Base-by-base conservation (phyloP, 2,329 filamentous ascomycete species). In the Lasiodiplodia theobromae region DNA sequence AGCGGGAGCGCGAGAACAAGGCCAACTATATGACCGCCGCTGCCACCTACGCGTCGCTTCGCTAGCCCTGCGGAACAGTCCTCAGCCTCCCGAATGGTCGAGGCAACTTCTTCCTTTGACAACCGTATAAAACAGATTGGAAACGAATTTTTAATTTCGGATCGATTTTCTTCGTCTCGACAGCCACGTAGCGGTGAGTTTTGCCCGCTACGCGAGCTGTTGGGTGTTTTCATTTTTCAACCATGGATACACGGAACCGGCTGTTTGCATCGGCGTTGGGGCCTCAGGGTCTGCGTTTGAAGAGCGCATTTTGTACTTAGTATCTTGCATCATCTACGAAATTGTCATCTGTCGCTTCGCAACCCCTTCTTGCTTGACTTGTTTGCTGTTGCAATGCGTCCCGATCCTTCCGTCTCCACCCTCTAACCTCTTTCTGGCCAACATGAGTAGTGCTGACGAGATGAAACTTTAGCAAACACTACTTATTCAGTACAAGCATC, bases 31-130 rank as follows among this genome's bases (percentile, higher is more conserved):
- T 38, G 23, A 25, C 64, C n/a, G 64, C 64, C 5, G 52, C 52
- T 8, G 64, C 64, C 18, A 67, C 64, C 52, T 67, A 58, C 25
- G 21, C 49, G 52, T 18, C 64, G 4, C 64, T 67, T 23, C 64
- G 64, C 44, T 67, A 49, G 49, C 16, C 7, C 10, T 31, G 18
- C 37, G 23, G 14, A 6, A 53, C 23, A 25, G 2, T 18, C 18
- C 18, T 11, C 34, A 57, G 18, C 31, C n/a, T 31, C 2, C 23
- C 25, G 16, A 21, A 31, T 7, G 5, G 12, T 18, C 14, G 23
- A 28, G 51, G 28, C 5, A 23, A 14, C 7, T 25, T 16, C 7
- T 25, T 16, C 23, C 2, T 53, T 28, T 3, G 52, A 18, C 25
- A 18, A 25, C 4, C 5, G 52, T 11, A 16, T 18, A 18, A 21